phyloP scores from a whole-genome alignment of 192 early-diverging fungal species.

The Umbelopsis vinacea region DNA sequence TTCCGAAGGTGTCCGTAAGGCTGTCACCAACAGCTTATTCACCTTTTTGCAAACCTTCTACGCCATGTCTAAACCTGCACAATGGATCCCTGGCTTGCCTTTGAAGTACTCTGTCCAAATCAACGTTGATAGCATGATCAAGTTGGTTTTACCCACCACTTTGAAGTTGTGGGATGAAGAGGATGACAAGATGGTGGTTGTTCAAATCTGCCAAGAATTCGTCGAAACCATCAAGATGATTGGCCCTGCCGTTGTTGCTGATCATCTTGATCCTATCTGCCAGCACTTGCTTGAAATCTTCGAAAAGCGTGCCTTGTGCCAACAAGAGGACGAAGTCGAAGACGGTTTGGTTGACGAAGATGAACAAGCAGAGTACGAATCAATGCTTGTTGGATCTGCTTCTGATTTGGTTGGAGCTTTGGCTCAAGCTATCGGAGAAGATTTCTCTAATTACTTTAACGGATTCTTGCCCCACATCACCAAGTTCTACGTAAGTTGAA shows the following conservation, averaged over 20 bases:
- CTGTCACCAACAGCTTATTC: constrained; percentile 72
- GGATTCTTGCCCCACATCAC: constrained; percentile 81
- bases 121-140: constrained; percentile 73
- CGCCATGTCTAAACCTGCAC: constrained; percentile 63
- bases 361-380: constrained; percentile 85
- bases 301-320: constrained; percentile 76
- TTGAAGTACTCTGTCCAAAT: constrained; percentile 72
- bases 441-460: constrained; percentile 76
- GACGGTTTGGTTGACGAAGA: constrained; percentile 74
- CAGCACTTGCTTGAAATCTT: constrained; percentile 58
- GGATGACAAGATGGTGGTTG: constrained; percentile 82
- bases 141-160: constrained; percentile 71
- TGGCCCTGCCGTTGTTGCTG: constrained; percentile 72
- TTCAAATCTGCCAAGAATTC: constrained; percentile 78
- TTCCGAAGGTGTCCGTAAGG: constrained; percentile 83
- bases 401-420: constrained; percentile 84
- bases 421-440: constrained; percentile 72
- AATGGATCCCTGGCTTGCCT: constrained; percentile 82
- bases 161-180: constrained; percentile 79
- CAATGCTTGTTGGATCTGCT: constrained; percentile 76
- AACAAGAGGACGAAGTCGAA: constrained; percentile 70
- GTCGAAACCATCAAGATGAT: constrained; percentile 70
- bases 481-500: constrained; percentile 67
- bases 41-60: constrained; percentile 80
- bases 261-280: constrained; percentile 43